A percentile compares a stretch with the other conserved stretches of the same genome.
Conservation (phyloP, 306 rosid genomes). For the Cucurbita moschata region DNA sequence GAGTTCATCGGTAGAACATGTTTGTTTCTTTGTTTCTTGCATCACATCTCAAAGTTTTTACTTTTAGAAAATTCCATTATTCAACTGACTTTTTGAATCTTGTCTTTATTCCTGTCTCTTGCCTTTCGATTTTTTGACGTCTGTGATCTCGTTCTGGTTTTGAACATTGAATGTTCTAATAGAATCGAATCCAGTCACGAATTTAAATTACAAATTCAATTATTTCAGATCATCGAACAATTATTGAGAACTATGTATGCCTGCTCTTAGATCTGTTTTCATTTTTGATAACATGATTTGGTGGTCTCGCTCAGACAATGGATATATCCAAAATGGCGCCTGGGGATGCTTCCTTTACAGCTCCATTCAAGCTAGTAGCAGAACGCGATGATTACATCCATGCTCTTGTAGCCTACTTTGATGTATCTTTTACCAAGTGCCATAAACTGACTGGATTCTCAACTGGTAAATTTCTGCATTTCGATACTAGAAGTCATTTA, state of each 20-base stretch:
- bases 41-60: background rate
- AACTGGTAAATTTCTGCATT: constrained; percentile 44
- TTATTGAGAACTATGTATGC: too few species aligned
- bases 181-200: too few species aligned
- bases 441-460: constrained; percentile 94
- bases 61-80: background rate
- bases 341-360: constrained; percentile 86
- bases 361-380: constrained; percentile 84
- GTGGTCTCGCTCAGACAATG: constrained; percentile 60
- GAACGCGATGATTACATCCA: constrained; percentile 83
- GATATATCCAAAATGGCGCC: constrained; percentile 94
- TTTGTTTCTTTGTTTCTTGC: background rate
- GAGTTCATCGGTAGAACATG: background rate
- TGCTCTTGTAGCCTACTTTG: constrained; percentile 94
- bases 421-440: constrained; percentile 80
- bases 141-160: too few species aligned
- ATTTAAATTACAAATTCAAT: too few species aligned
- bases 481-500: background rate
- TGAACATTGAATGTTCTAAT: too few species aligned
- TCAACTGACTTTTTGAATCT: too few species aligned
- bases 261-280: background rate
- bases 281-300: background rate
- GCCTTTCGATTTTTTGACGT: too few species aligned
- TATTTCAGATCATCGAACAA: too few species aligned
- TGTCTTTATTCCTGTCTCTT: too few species aligned